phyloP scores from a whole-genome alignment of 306 rosid species.

The Amphicarpaea edgeworthii region DNA sequence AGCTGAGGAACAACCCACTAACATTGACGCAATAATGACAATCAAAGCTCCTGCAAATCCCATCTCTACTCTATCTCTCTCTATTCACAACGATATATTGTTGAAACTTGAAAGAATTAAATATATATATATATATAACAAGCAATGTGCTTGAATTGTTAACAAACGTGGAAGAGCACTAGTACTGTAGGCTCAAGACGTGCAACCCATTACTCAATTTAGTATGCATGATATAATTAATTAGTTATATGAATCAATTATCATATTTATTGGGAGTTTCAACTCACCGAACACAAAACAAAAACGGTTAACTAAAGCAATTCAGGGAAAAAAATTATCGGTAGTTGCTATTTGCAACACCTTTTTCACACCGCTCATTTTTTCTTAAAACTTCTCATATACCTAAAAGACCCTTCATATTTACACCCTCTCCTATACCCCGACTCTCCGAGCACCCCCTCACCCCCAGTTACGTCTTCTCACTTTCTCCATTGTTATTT shows the following conservation, averaged over 20 bases:
- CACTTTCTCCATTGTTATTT: too few relatives aligned
- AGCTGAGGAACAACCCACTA: conserved; percentile 52
- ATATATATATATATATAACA: conserved; percentile 45
- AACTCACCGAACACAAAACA: not conserved
- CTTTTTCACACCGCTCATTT: too few relatives aligned
- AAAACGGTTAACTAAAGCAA: not conserved
- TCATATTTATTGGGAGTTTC: not conserved
- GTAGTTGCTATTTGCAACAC: too few relatives aligned
- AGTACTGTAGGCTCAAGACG: conserved; percentile 37
- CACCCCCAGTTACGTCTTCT: too few relatives aligned
- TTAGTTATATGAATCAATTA: not conserved
- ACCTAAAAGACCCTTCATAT: too few relatives aligned
- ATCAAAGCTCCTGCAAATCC: conserved; percentile 37
- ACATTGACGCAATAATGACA: conserved; percentile 47
- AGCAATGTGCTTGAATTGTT: not conserved
- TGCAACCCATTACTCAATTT: conserved; percentile 40
- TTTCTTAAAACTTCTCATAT: too few relatives aligned
- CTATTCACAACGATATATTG: not conserved
- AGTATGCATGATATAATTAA: not conserved
- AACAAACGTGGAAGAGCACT: conserved; percentile 46
- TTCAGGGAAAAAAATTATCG: not conserved
- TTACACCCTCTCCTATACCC: too few relatives aligned
- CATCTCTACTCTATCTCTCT: conserved; percentile 35
- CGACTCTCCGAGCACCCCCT: too few relatives aligned
- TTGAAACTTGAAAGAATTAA: conserved; percentile 25